Conservation (phyloP, 495 filamentous ascomycete genomes). For the Neurospora sp. region DNA sequence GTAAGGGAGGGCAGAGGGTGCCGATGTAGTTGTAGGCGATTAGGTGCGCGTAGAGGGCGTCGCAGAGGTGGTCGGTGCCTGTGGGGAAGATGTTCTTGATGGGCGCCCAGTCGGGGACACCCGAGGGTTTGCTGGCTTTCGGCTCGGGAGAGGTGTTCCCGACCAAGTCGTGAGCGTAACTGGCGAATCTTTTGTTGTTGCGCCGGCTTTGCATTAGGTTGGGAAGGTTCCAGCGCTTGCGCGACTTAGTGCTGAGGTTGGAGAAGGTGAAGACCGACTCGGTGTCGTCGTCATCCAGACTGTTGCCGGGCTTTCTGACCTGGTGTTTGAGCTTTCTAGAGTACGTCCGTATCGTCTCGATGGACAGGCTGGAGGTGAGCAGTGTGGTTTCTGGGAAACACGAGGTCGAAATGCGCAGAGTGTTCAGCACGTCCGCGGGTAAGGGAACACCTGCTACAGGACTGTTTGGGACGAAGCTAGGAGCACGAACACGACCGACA, state of each 20-base stretch:
- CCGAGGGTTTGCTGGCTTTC: background rate
- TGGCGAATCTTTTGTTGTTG: conserved; percentile 1
- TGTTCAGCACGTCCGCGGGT: conserved; percentile 31
- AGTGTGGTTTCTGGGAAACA: conserved; percentile 41
- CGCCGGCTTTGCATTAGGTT: conserved; percentile 10
- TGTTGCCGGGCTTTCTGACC: background rate
- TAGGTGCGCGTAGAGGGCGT: conserved; percentile 54
- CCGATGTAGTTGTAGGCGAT: conserved; percentile 53
- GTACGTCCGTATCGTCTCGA: conserved; percentile 37
- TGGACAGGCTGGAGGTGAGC: conserved; percentile 30
- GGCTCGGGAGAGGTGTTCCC: background rate
- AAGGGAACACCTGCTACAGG: conserved; percentile 22
- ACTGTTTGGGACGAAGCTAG: background rate
- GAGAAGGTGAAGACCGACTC: conserved; percentile 10
- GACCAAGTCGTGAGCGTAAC: background rate
- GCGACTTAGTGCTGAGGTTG: background rate
- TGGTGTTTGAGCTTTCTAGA: conserved; percentile 30
- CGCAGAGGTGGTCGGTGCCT: conserved; percentile 43
- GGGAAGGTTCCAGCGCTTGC: conserved; percentile 16
- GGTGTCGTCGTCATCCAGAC: conserved; percentile 3
- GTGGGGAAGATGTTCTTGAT: conserved; percentile 50
- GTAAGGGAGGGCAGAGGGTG: conserved; percentile 25
- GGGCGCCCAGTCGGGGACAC: conserved; percentile 27
- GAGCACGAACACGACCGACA: background rate
- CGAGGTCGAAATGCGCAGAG: conserved; percentile 26